Percentiles rank a stretch among this genome's conserved stretches.
phyloP scores from a whole-genome alignment of 2,329 filamentous ascomycete species.

The Apiospora koreana region DNA sequence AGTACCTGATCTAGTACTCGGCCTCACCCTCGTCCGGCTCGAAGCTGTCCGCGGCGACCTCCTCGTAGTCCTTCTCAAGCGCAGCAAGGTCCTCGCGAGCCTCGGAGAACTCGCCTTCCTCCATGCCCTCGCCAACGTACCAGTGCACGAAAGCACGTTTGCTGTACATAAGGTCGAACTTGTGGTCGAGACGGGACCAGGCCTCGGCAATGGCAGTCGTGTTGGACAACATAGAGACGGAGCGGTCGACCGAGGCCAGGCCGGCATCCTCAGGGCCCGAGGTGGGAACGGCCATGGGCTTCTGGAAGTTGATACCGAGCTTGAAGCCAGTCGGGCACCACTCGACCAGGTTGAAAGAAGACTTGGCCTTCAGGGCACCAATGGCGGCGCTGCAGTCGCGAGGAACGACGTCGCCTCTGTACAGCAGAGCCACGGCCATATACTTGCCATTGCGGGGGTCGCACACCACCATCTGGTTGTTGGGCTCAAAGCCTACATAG shows the following conservation, averaged over 20 bases:
- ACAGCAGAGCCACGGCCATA: conserved; percentile 73
- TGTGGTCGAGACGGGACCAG: conserved; percentile 72
- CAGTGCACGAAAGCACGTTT: conserved; percentile 77
- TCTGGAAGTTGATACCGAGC: conserved; percentile 75
- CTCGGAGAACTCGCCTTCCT: conserved; percentile 88
- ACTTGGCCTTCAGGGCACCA: conserved; percentile 68
- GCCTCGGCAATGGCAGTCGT: conserved; percentile 74
- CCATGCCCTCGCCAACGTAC: conserved; percentile 90
- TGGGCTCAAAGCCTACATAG: conserved; percentile 67
- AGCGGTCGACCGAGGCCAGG: conserved; percentile 62
- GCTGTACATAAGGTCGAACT: conserved; percentile 79
- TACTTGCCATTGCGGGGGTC: conserved; percentile 75
- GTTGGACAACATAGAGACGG: conserved; percentile 73
- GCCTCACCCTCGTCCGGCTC: conserved; percentile 64
- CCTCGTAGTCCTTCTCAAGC: conserved; percentile 84
- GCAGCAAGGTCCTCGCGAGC: conserved; percentile 84
- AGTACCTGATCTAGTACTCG: conserved; percentile 72
- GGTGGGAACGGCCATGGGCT: conserved; percentile 60
- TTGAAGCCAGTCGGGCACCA: conserved; percentile 79
- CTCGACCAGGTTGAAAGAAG: conserved; percentile 73
- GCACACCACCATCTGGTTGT: conserved; percentile 79
- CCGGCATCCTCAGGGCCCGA: conserved; percentile 55
- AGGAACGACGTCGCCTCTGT: conserved; percentile 71
- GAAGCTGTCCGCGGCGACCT: conserved; percentile 74
- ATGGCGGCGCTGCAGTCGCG: conserved; percentile 70